A percentile compares a stretch with the other conserved stretches of the same genome.
These are phyloP conservation scores for Bolboschoenoplectus hybrid DNA, from an alignment of 202 grass and related monocot species.

Conservation along the genomic window DNA sequence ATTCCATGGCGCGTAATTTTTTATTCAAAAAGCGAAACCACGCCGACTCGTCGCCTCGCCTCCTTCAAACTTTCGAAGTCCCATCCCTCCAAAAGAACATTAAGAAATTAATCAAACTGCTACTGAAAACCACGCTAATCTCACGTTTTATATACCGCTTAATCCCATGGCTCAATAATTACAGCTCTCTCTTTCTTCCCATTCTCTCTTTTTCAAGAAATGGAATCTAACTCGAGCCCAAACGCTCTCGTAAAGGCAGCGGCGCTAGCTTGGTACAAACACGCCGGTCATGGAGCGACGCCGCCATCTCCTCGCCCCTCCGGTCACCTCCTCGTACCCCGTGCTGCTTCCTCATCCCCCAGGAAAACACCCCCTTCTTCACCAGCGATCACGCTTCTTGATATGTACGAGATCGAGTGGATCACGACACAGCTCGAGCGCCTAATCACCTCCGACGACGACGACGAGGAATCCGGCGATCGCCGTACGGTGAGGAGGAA, in stretches of 20 bases:
- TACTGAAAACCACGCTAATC: not conserved
- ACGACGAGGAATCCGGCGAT: not conserved
- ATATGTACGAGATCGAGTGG: slow-evolving; percentile 77
- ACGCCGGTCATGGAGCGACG: not conserved
- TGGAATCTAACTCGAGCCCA: slow-evolving; percentile 38
- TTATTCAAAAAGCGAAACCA: not conserved
- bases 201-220: not conserved
- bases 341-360: not conserved
- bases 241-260: slow-evolving; percentile 35
- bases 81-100: not conserved
- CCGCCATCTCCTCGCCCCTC: slow-evolving; percentile 4
- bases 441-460: slow-evolving; percentile 38
- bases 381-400: slow-evolving; percentile 52
- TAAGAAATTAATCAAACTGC: slow-evolving; percentile 3
- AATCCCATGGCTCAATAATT: not conserved
- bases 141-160: not conserved
- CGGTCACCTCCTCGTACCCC: slow-evolving; percentile 4
- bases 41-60: not conserved
- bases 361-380: slow-evolving; percentile 9
- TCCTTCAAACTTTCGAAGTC: not conserved
- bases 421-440: slow-evolving; percentile 74
- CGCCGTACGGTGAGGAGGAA: not conserved
- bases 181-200: not conserved
- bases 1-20: not conserved
- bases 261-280: slow-evolving; percentile 38